Conservation (phyloP, 495 filamentous ascomycete genomes). For the Penicillium paradoxum region DNA sequence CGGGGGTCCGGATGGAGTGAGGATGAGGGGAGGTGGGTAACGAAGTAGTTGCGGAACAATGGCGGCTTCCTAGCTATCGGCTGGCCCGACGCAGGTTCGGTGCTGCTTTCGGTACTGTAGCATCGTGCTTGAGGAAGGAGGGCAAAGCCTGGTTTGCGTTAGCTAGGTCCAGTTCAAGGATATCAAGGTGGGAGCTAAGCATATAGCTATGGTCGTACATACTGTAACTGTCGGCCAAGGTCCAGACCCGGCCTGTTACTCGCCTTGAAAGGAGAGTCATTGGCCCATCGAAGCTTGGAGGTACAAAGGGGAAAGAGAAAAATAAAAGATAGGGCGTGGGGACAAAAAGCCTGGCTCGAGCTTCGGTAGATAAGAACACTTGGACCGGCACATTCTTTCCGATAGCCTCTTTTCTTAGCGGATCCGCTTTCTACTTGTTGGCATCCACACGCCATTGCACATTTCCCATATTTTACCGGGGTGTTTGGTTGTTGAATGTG, state of each 20-base stretch:
- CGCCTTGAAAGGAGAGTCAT: constrained; percentile 42
- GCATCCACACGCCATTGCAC: too few relatives aligned
- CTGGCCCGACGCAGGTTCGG: constrained; percentile 11
- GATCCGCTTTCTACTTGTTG: background rate
- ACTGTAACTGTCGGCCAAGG: constrained; percentile 35
- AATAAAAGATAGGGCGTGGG: constrained; percentile 13
- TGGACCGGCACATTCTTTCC: constrained; percentile 19
- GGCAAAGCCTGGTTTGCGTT: constrained; percentile 20
- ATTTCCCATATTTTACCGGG: too few relatives aligned
- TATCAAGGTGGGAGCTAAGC: constrained; percentile 19
- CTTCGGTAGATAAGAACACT: constrained; percentile 28
- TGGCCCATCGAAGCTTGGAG: constrained; percentile 27
- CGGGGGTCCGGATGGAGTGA: constrained; percentile 87
- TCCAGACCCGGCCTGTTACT: constrained; percentile 41
- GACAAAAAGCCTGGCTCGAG: constrained; percentile 18
- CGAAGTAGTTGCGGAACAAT: constrained; percentile 91
- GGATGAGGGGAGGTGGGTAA: constrained; percentile 88
- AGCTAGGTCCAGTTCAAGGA: constrained; percentile 3
- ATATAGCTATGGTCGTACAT: constrained; percentile 14
- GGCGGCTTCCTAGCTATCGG: constrained; percentile 36
- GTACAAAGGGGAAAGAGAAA: constrained; percentile 7
- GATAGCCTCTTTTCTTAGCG: background rate
- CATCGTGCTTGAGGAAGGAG: constrained; percentile 14
- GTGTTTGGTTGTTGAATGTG: too few relatives aligned
- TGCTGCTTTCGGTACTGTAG: constrained; percentile 20